These are phyloP conservation scores for Flueggea neowawraea DNA, from an alignment of 441 rosid genomes.

Conservation along the genomic window DNA sequence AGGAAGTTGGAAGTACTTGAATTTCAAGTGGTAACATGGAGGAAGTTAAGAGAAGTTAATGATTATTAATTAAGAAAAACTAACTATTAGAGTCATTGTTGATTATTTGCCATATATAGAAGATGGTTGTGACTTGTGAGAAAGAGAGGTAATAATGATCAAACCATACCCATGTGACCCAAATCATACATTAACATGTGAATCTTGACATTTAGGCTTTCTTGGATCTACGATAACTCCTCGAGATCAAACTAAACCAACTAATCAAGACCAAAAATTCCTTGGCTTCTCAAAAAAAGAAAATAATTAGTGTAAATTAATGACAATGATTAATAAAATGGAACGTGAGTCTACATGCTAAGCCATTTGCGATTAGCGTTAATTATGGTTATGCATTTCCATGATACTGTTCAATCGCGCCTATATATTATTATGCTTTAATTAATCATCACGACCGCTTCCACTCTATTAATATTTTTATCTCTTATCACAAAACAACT, in stretches of 20 bases:
- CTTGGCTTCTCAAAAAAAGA: constrained; percentile 9
- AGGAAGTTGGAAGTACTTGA: too few species aligned
- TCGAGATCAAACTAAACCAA: too few species aligned
- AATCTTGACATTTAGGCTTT: constrained; percentile 1
- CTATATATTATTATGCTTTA: too few species aligned
- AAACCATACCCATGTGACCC: constrained; percentile 18
- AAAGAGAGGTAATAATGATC: background rate
- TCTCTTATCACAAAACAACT: too few species aligned
- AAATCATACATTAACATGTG: constrained; percentile 24
- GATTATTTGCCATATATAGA: background rate
- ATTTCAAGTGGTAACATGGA: too few species aligned
- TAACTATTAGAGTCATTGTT: too few species aligned
- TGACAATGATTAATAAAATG: background rate
- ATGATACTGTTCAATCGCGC: background rate
- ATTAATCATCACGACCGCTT: too few species aligned
- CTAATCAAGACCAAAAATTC: constrained; percentile 14
- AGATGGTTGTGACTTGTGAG: background rate
- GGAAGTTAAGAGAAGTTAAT: too few species aligned
- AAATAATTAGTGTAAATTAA: background rate
- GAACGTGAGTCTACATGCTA: constrained; percentile 14
- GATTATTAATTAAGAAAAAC: too few species aligned
- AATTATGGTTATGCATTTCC: constrained; percentile 13
- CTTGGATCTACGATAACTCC: background rate
- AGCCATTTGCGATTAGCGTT: constrained; percentile 21
- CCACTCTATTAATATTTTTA: too few species aligned